These are phyloP conservation scores for Dendrothele bispora DNA, from an alignment of 768 basidiomycete species.

Conservation along the genomic window DNA sequence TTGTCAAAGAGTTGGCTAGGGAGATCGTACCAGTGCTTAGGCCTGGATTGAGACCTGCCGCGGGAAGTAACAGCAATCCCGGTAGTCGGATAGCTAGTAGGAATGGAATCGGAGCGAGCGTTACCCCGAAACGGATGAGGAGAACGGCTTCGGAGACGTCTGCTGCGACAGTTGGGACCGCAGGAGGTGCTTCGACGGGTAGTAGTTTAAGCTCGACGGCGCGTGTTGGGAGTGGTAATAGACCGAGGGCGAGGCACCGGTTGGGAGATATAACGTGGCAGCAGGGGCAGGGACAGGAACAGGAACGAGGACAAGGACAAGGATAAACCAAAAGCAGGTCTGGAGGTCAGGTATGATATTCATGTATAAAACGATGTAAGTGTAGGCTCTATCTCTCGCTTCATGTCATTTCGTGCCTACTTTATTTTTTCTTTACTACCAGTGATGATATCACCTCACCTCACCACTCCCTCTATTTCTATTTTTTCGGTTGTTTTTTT, in stretches of 20 bases:
- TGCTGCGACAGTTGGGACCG: too few species aligned
- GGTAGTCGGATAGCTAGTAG: constrained; percentile 16
- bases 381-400: too few species aligned
- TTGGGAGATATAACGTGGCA: constrained; percentile 70
- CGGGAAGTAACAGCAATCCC: constrained; percentile 21
- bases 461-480: too few species aligned
- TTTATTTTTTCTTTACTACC: too few species aligned
- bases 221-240: constrained; percentile 32
- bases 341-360: too few species aligned
- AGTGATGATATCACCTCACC: too few species aligned
- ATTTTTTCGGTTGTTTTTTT: too few species aligned
- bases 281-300: constrained; percentile 12
- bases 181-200: too few species aligned
- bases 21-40: constrained; percentile 80
- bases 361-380: too few species aligned
- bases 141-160: constrained; percentile 72
- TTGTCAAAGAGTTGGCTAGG: constrained; percentile 86
- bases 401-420: too few species aligned
- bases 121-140: constrained; percentile 67
- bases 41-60: constrained; percentile 64
- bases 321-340: not conserved
- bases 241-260: constrained; percentile 47
- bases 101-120: constrained; percentile 15
- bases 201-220: too few species aligned
- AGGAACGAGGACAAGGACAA: constrained; percentile 1